A percentile compares a stretch with the other conserved stretches of the same genome.
Conservation (phyloP, 108 stramenopile genomes). For the Phaeodactylum tricornutum region DNA sequence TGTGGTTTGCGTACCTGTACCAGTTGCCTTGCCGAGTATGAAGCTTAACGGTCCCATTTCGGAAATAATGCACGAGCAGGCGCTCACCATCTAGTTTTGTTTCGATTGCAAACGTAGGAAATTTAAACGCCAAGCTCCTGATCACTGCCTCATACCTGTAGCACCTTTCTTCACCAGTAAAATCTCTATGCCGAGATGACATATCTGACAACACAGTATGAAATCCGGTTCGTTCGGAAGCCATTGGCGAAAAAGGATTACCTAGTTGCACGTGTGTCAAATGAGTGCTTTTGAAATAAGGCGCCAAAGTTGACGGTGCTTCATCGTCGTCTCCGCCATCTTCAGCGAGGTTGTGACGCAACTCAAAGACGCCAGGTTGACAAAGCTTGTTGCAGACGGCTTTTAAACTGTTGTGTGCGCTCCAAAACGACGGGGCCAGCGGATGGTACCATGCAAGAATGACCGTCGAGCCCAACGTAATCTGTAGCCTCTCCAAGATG, state of each 20-base stretch:
- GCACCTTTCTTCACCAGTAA: neutral
- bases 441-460: conserved; percentile 7
- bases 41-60: conserved; percentile 1
- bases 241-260: conserved; percentile 65
- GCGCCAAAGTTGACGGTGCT: too few relatives aligned
- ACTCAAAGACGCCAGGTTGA: conserved; percentile 15
- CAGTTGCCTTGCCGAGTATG: conserved; percentile 5
- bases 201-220: conserved; percentile 10
- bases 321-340: conserved; percentile 3
- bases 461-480: conserved; percentile 4
- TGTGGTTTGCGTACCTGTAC: conserved; percentile 4
- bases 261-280: conserved; percentile 16
- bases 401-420: conserved; percentile 18
- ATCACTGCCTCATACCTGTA: neutral
- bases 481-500: conserved; percentile 23
- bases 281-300: too few relatives aligned
- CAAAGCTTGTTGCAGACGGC: conserved; percentile 25
- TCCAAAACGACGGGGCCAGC: conserved; percentile 1
- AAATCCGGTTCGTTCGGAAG: conserved; percentile 47
- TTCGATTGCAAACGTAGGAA: conserved; percentile 70
- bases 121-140: conserved; percentile 34
- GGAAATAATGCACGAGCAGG: conserved; percentile 41
- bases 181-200: neutral
- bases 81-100: conserved; percentile 84
- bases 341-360: conserved; percentile 1